Evolutionary conservation across 495 filamentous ascomycete genomes (phyloP).

Genomic region (Jackrogersella multiformis): DNA sequence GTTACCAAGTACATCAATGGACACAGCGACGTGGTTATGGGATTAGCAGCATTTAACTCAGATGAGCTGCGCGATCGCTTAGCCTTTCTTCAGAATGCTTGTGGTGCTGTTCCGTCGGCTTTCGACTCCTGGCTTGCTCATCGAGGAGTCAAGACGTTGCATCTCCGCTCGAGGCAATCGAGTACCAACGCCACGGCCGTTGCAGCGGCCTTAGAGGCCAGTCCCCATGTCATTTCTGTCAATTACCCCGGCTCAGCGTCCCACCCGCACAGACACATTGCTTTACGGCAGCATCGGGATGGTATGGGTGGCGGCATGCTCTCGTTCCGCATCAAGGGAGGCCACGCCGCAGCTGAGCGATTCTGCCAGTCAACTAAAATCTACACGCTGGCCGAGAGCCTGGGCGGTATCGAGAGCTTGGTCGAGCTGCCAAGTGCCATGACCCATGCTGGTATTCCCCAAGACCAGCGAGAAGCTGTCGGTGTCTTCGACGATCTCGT

Average conservation of each 20-base stretch:
- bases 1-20: conserved; percentile 99
- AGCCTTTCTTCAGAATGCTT: conserved; percentile 94
- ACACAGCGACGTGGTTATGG: conserved; percentile 98
- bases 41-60: conserved; percentile 93
- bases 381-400: conserved; percentile 91
- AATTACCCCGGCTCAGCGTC: conserved; percentile 94
- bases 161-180: conserved; percentile 88
- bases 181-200: conserved; percentile 81
- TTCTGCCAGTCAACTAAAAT: conserved; percentile 92
- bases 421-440: conserved; percentile 92
- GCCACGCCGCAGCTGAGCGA: conserved; percentile 82
- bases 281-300: conserved; percentile 88
- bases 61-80: conserved; percentile 78
- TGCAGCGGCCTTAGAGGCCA: conserved; percentile 77
- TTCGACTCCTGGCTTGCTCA: conserved; percentile 99
- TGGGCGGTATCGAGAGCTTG: conserved; percentile 92
- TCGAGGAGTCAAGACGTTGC: conserved; percentile 94
- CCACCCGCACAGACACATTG: conserved; percentile 85
- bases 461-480: conserved; percentile 85
- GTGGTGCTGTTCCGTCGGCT: conserved; percentile 90
- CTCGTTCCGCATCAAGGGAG: conserved; percentile 92
- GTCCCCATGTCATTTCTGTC: conserved; percentile 82
- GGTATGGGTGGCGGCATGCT: conserved; percentile 98
- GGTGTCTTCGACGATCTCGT: conserved; percentile 99
- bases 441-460: conserved; percentile 96